Evolutionary conservation across 2,329 filamentous ascomycete species (phyloP), one percentile per base, ranked within the genome.

Genomic region (Sporothrix pallida): DNA sequence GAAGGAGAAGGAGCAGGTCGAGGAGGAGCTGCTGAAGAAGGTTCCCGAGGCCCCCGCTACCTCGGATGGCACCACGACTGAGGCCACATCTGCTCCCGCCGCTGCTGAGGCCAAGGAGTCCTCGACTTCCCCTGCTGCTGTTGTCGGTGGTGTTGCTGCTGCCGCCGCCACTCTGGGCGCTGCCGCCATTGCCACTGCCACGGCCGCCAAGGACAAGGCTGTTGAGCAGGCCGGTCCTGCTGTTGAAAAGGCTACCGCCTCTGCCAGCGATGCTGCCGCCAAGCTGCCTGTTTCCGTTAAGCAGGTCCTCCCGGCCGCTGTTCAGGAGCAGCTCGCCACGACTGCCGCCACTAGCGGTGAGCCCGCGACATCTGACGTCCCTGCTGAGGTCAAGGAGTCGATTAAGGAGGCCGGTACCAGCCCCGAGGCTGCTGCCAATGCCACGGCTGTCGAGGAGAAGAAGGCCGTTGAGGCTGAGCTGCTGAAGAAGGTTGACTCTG

Each of bases 391-490:
- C 20, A 87, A 87, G 81, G 84, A 88, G 77, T 89, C 88, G 8
- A 87, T 90, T 67, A 79, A 82, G 54, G 84, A 87, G 78, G 87
- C 92, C 26, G 87, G 89, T 72, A 81, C 86, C 78, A 85, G 84
- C 75, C 91, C 93, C 9, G 93, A 96, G 82, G 93, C 93, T 48
- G 88, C 92, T 50, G 87, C 88, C 72, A 91, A 90, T 81, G 84
- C 89, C 1, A 86, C 86, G 72, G 92, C 90, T 20, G 92, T 96
- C 7, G 83, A 87, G 75, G 92, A 95, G 78, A 96, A 96, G 88
- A 89, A 88, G 80, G 86, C 85, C 10, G 86, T 94, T 5, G 93
- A 97, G 84, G 82, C 88, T 37, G 92, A 97, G 83, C 85, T 97
- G 9, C 84, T 94, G 67, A 86, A 89, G 76, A 88, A 92, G 81